Percentiles rank a stretch among this genome's conserved stretches.
These are phyloP conservation scores for Ophiostoma sp. DNA, from an alignment of 2,329 filamentous ascomycete genomes.

Conservation along the genomic window DNA sequence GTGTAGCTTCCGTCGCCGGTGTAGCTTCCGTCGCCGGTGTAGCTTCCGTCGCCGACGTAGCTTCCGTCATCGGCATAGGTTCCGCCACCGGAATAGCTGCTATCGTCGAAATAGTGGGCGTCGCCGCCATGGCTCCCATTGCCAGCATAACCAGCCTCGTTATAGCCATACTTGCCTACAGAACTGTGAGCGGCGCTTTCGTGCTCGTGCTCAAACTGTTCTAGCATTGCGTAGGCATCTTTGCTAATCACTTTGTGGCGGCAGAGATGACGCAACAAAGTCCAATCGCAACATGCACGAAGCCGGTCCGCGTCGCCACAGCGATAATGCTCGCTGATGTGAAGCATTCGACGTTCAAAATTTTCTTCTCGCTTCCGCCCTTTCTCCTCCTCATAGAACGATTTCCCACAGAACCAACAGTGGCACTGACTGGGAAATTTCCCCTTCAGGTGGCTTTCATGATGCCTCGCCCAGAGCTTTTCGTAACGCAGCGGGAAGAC, in stretches of 20 bases:
- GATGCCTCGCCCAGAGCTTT: constrained; percentile 50
- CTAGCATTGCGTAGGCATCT: neutral
- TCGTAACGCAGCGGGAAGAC: neutral
- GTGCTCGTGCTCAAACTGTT: neutral
- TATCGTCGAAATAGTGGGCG: too few species aligned
- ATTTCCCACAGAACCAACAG: constrained; percentile 54
- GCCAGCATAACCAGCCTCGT: too few species aligned
- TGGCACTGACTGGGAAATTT: constrained; percentile 40
- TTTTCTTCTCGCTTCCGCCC: neutral
- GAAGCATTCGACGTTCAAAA: neutral
- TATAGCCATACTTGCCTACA: neutral
- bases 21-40: too few species aligned
- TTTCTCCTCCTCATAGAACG: constrained; percentile 36
- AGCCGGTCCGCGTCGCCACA: neutral
- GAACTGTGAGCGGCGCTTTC: neutral
- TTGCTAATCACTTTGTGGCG: neutral
- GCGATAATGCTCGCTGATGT: neutral
- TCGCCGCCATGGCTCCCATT: too few species aligned
- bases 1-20: too few species aligned
- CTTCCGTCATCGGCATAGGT: too few species aligned
- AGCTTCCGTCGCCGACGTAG: too few species aligned
- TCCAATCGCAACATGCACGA: neutral
- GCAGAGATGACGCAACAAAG: neutral
- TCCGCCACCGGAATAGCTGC: too few species aligned
- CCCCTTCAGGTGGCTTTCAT: constrained; percentile 40